Percentiles rank a stretch among this genome's conserved stretches.
These are phyloP conservation scores for Omphalea diandra DNA, from an alignment of 441 rosid genomes.

Conservation along the genomic window DNA sequence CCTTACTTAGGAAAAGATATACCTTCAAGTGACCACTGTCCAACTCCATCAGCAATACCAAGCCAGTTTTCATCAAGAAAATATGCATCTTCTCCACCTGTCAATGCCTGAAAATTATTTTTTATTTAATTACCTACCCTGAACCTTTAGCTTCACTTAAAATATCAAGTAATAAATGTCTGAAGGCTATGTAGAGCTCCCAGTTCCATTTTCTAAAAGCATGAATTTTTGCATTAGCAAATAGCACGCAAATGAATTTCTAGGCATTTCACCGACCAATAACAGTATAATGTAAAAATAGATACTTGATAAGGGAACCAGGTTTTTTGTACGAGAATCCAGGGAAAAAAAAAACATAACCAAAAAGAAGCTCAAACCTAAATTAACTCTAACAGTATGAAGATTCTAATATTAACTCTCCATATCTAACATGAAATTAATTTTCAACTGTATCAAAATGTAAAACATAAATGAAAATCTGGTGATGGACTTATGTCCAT, in stretches of 20 bases:
- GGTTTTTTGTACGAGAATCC: background rate
- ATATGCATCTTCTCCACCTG: slow-evolving; percentile 84
- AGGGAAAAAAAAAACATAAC: background rate
- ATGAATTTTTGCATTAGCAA: background rate
- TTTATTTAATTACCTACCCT: slow-evolving; percentile 49
- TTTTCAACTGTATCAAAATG: background rate
- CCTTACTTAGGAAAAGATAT: slow-evolving; percentile 3
- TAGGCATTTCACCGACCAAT: background rate
- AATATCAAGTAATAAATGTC: slow-evolving; percentile 11
- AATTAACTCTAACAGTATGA: background rate
- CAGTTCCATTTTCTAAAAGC: slow-evolving; percentile 1
- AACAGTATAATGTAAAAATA: background rate
- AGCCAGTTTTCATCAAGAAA: slow-evolving; percentile 67
- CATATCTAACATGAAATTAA: background rate
- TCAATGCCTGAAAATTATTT: slow-evolving; percentile 86
- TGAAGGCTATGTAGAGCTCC: background rate
- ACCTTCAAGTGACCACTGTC: slow-evolving; percentile 84
- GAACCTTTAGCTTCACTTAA: slow-evolving; percentile 20
- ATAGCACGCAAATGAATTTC: background rate
- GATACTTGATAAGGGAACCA: background rate
- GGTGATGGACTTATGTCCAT: slow-evolving; percentile 3
- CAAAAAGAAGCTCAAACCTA: background rate
- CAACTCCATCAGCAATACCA: slow-evolving; percentile 83
- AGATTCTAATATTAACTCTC: background rate
- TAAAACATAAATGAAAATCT: background rate